A percentile compares a stretch with the other conserved stretches of the same genome.
phyloP scores from a whole-genome alignment of 371 early-diverging fungal species.

The Apophysomyces ossiformis region DNA sequence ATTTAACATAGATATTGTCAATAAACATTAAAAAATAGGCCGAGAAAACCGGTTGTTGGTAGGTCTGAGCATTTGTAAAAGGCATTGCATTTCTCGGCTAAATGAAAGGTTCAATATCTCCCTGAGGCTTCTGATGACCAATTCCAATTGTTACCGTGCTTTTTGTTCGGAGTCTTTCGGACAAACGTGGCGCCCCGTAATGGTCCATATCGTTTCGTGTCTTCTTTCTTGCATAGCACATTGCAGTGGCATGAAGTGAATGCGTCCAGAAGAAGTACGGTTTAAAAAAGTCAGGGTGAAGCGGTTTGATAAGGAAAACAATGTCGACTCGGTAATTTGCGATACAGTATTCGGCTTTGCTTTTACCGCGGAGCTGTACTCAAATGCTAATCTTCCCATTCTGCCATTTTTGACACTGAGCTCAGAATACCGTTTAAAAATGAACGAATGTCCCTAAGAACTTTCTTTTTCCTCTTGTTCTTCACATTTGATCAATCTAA shows the following conservation, averaged over 20 bases:
- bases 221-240: background rate
- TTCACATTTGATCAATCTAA: background rate
- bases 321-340: background rate
- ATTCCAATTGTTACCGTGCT: background rate
- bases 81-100: background rate
- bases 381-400: background rate
- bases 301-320: too few species aligned
- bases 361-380: conserved; percentile 5
- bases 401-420: background rate
- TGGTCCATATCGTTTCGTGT: background rate
- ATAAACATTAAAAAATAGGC: background rate
- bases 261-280: background rate
- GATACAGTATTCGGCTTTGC: background rate
- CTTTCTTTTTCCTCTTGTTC: background rate
- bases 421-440: background rate
- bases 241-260: background rate
- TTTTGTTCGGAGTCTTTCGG: background rate
- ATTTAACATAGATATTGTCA: background rate
- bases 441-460: background rate
- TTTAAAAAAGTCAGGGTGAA: too few species aligned
- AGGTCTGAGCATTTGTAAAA: background rate
- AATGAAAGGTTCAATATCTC: background rate
- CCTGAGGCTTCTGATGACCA: background rate
- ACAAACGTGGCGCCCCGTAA: background rate
- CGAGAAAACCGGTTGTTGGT: background rate